Evolutionary conservation across 2,329 filamentous ascomycete species (phyloP).

Genomic region (Clarireedia monteithiana): DNA sequence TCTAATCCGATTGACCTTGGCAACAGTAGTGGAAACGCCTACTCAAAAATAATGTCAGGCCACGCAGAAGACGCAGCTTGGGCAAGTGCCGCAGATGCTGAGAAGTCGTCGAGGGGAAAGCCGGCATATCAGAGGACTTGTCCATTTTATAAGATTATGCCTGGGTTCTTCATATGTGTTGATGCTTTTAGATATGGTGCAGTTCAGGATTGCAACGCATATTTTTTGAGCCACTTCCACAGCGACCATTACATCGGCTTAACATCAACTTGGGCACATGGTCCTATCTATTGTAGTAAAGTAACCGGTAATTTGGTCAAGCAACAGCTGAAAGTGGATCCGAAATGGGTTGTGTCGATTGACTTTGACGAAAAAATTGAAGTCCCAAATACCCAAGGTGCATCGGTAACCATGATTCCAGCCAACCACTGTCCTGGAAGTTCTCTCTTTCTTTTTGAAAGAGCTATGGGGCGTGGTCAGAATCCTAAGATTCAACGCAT

Average conservation of each 20-base stretch:
- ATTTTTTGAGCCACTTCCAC: slow-evolving; percentile 96
- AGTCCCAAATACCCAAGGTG: slow-evolving; percentile 74
- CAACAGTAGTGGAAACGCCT: slow-evolving; percentile 57
- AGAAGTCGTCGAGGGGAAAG: slow-evolving; percentile 71
- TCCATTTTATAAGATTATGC: slow-evolving; percentile 97
- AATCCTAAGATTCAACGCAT: slow-evolving; percentile 64
- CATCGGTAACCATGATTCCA: slow-evolving; percentile 85
- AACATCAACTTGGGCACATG: slow-evolving; percentile 81
- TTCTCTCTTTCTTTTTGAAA: slow-evolving; percentile 89
- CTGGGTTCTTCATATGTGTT: slow-evolving; percentile 85
- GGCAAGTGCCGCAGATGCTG: slow-evolving; percentile 75
- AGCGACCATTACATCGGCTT: slow-evolving; percentile 95
- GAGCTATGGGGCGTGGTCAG: slow-evolving; percentile 53
- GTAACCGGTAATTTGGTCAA: slow-evolving; percentile 86
- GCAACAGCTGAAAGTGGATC: slow-evolving; percentile 76
- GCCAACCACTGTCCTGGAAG: slow-evolving; percentile 97
- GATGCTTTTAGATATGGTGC: slow-evolving; percentile 95
- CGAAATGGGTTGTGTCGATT: slow-evolving; percentile 75
- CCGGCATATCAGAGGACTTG: slow-evolving; percentile 85
- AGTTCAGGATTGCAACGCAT: slow-evolving; percentile 84
- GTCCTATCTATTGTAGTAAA: slow-evolving; percentile 92
- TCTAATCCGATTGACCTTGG: slow-evolving; percentile 62
- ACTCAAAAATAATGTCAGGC: slow-evolving; percentile 85
- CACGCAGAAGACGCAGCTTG: slow-evolving; percentile 88
- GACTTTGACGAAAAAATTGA: slow-evolving; percentile 77